Evolutionary conservation across 768 basidiomycete genomes (phyloP).

Genomic region (Mycena crocata): DNA sequence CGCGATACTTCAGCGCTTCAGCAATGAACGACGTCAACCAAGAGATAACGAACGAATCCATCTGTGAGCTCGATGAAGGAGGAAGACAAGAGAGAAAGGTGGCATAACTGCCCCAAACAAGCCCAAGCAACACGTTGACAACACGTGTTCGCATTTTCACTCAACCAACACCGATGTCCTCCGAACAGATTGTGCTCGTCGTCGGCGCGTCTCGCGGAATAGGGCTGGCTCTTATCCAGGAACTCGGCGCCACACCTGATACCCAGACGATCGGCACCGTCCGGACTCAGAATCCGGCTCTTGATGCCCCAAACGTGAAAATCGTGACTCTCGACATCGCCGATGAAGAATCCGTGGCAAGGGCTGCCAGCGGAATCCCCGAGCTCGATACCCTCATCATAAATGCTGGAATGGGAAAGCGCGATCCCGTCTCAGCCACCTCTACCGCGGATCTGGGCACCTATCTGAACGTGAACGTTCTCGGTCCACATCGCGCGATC

Average conservation of each 20-base stretch:
- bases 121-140: too few species aligned
- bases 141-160: too few species aligned
- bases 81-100: too few species aligned
- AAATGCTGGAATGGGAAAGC: slow-evolving; percentile 30
- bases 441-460: slow-evolving; percentile 23
- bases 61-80: too few species aligned
- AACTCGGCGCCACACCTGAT: slow-evolving; percentile 19
- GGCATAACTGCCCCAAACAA: too few species aligned
- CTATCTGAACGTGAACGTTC: slow-evolving; percentile 29
- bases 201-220: slow-evolving; percentile 35
- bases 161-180: slow-evolving; percentile 10
- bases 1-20: too few species aligned
- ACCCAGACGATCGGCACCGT: slow-evolving; percentile 27
- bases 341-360: slow-evolving; percentile 25
- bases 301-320: slow-evolving; percentile 17
- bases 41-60: too few species aligned
- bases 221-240: slow-evolving; percentile 28
- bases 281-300: slow-evolving; percentile 1
- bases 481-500: slow-evolving; percentile 35
- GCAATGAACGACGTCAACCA: too few species aligned
- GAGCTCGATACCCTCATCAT: slow-evolving; percentile 35
- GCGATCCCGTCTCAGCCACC: slow-evolving; percentile 24
- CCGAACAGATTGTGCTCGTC: slow-evolving; percentile 33
- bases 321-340: slow-evolving; percentile 28
- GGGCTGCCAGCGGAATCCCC: slow-evolving; percentile 20